A percentile compares a stretch with the other conserved stretches of the same genome.
Conservation (phyloP, 495 filamentous ascomycete species). For the Bombardia bombarda region DNA sequence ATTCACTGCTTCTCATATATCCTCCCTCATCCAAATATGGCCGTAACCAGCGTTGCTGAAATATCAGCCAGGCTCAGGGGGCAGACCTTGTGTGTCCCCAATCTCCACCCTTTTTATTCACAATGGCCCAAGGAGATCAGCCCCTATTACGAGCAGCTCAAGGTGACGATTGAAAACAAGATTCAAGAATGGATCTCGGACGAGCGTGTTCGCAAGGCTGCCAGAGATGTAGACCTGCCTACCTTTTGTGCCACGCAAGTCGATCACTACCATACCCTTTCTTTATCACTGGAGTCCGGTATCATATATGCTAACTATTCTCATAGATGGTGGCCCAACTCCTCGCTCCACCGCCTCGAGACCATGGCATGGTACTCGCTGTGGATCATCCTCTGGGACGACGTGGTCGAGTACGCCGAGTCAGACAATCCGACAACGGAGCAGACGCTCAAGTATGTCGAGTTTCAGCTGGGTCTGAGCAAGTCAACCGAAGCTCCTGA, state of each 20-base stretch:
- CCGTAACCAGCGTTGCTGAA: neutral
- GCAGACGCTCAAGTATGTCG: constrained; percentile 12
- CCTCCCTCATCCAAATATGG: no score
- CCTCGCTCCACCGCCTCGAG: constrained; percentile 13
- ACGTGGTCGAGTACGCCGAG: constrained; percentile 15
- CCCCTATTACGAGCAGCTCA: constrained; percentile 10
- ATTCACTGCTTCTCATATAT: no score
- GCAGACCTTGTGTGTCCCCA: constrained; percentile 8
- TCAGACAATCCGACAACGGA: neutral
- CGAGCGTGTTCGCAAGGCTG: constrained; percentile 1
- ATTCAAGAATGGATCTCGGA: constrained; percentile 13
- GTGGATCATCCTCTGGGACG: constrained; percentile 31
- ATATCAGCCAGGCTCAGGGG: constrained; percentile 8
- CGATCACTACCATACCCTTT: neutral
- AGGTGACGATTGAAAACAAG: constrained; percentile 5
- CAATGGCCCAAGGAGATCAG: constrained; percentile 11
- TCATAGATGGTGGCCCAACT: constrained; percentile 26
- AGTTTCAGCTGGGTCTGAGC: constrained; percentile 8
- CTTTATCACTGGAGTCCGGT: no score
- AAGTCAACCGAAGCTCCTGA: neutral
- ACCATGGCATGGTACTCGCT: constrained; percentile 20
- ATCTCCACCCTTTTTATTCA: constrained; percentile 2
- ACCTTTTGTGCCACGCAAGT: constrained; percentile 10
- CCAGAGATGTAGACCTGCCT: constrained; percentile 7
- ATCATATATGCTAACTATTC: no score